Conservation (phyloP, 2,329 filamentous ascomycete species). For the Aspergillus sp. region DNA sequence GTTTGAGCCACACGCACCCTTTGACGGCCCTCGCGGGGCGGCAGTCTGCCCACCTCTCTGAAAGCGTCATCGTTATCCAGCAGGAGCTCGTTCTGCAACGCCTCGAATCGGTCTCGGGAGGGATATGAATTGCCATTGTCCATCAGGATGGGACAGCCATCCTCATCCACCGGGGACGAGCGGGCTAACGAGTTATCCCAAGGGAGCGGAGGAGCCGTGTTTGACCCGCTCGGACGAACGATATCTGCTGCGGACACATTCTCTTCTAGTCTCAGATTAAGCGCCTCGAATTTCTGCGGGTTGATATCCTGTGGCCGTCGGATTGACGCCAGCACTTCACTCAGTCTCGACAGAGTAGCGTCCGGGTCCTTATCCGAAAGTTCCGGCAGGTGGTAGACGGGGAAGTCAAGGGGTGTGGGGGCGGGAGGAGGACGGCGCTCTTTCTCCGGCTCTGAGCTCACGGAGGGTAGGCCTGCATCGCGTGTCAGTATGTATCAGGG, state of each 20-base stretch:
- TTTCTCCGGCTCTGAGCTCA: constrained; percentile 38
- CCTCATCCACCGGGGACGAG: constrained; percentile 17
- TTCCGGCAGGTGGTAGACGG: constrained; percentile 45
- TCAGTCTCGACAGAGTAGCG: constrained; percentile 40
- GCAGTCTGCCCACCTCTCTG: constrained; percentile 54
- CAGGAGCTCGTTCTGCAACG: constrained; percentile 53
- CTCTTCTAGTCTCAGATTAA: constrained; percentile 44
- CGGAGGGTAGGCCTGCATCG: constrained; percentile 32
- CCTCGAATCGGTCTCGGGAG: constrained; percentile 51
- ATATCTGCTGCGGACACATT: constrained; percentile 40
- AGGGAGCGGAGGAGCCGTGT: constrained; percentile 40
- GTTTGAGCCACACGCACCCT: constrained; percentile 57
- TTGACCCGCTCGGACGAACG: constrained; percentile 36
- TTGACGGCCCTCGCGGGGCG: constrained; percentile 46
- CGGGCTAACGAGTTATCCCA: constrained; percentile 32
- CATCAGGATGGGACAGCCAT: constrained; percentile 37
- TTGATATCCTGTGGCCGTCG: constrained; percentile 45
- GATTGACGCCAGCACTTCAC: constrained; percentile 48
- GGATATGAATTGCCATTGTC: constrained; percentile 54
- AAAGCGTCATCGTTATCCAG: constrained; percentile 60
- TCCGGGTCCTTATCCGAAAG: constrained; percentile 36
- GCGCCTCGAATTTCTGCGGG: constrained; percentile 38
- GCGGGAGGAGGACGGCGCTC: constrained; percentile 52
- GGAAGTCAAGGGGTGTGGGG: constrained; percentile 56
- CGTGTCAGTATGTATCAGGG: constrained; percentile 22